Base-by-base conservation (phyloP, 2,329 filamentous ascomycete genomes). In the Neoarthrinium moseri region DNA sequence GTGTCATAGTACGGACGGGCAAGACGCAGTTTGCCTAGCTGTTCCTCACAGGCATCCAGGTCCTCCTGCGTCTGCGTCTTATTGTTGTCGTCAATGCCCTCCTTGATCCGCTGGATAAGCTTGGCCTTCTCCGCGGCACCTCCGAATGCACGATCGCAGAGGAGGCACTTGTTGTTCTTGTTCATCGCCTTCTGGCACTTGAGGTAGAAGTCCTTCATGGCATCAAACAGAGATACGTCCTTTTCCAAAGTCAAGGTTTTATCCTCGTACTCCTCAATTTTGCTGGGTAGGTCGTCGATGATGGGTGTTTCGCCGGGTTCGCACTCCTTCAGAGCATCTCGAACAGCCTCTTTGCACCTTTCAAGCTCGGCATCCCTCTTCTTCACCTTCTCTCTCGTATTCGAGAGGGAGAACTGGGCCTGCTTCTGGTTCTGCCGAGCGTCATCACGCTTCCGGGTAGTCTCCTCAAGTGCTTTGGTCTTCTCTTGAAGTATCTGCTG, bases 341-440 rank as follows among this genome's bases (percentile, higher is more conserved):
- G 53, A 0, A 85, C 79, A 11, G 69, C 75, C 29, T 77, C 70
- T 49, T 87, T 80, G 59, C 81, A 86, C 23, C 72, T 72, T 29
- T 80, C 70, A 33, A 81, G 72, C 48, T 91, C 86, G 23, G 77
- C 70, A 12, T 78, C 73, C 54, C 85, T 85, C 59, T 81, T 80
- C 53, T 78, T 81, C 21, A 86, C 71, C 11, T 80, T 80, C n/a
- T 83, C 81, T 35, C 81, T 82, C 20, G 77, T 70, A 37, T 75
- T 84, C 36, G 82, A 84, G 26, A 95, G 70, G 57, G 82, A 84
- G 64, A 83, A 90, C 50, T 91, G 86, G 10, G 90, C 69, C 53
- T 91, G 86, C 57, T 89, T 86, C 23, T 92, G 75, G 56, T 91
- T 87, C 53, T 87, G 80, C 52, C 78, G 81, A 3, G 81, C 75